A percentile compares a stretch with the other conserved stretches of the same genome.
Evolutionary conservation across 805 yeast genomes (phyloP).

Genomic region (Lipomyces oligophaga): DNA sequence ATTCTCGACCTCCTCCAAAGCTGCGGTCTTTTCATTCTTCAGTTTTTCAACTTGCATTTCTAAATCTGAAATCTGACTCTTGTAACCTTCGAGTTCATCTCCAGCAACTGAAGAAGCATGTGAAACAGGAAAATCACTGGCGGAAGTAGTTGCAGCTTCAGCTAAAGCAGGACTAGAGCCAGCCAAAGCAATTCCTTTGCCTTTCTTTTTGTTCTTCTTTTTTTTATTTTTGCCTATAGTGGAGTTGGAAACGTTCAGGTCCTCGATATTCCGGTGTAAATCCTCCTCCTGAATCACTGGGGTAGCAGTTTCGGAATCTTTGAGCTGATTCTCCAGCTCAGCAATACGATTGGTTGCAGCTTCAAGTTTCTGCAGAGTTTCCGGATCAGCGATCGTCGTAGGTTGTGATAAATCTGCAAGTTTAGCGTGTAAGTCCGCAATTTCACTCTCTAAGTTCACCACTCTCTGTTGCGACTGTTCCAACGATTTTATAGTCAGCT

Average conservation of each 20-base stretch:
- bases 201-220: constrained; percentile 36
- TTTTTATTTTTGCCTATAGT: constrained; percentile 32
- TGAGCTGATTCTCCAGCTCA: constrained; percentile 11
- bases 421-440: background rate
- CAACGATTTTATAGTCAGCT: background rate
- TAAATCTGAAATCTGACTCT: constrained; percentile 18
- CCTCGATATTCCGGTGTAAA: background rate
- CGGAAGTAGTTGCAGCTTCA: background rate
- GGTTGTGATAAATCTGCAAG: background rate
- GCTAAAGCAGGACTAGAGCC: constrained; percentile 11
- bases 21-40: constrained; percentile 11
- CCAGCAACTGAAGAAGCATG: constrained; percentile 5
- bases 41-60: constrained; percentile 9
- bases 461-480: background rate
- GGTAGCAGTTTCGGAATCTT: too few species aligned
- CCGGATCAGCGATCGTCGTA: background rate
- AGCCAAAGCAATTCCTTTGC: constrained; percentile 18
- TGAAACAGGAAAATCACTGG: constrained; percentile 2
- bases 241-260: background rate
- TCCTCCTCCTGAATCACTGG: background rate
- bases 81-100: constrained; percentile 20
- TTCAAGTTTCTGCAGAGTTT: constrained; percentile 5
- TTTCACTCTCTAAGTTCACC: constrained; percentile 12
- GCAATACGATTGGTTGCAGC: constrained; percentile 8
- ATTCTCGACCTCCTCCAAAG: constrained; percentile 58